phyloP scores from a whole-genome alignment of 371 early-diverging fungal species.

The Mortierella sp. region DNA sequence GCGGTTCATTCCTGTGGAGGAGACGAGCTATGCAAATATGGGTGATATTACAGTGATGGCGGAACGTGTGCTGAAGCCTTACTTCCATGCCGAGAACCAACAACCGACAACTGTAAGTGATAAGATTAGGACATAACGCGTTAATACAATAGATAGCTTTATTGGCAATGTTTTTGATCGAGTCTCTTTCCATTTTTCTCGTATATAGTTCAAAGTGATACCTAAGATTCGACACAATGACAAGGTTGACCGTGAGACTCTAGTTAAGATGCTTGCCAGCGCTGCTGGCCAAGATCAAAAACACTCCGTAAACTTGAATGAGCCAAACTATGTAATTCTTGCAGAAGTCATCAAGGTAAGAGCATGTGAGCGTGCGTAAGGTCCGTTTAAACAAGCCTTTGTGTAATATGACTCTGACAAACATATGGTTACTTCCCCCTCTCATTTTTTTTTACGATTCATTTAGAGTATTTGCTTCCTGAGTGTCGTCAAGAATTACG shows the following conservation, averaged over 20 bases:
- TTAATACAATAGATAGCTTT: not conserved
- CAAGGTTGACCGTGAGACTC: conserved; percentile 66
- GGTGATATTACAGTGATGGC: conserved; percentile 69
- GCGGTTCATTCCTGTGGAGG: conserved; percentile 73
- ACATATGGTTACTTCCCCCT: not conserved
- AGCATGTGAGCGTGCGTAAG: no score
- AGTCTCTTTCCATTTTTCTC: not conserved
- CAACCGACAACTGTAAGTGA: conserved; percentile 56
- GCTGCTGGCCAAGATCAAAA: conserved; percentile 61
- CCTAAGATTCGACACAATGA: conserved; percentile 75
- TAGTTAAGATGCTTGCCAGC: conserved; percentile 68
- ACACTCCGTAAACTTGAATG: conserved; percentile 74
- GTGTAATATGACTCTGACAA: not conserved
- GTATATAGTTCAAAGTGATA: conserved; percentile 73
- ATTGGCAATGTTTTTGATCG: not conserved
- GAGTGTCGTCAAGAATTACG: conserved; percentile 76
- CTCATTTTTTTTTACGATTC: not conserved
- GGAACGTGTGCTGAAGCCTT: conserved; percentile 63
- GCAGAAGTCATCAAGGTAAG: conserved; percentile 79
- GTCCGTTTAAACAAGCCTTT: no score
- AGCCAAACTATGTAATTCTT: conserved; percentile 73
- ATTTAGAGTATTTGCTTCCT: conserved; percentile 78
- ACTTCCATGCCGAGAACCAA: conserved; percentile 66
- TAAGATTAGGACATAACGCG: not conserved
- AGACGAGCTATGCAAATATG: conserved; percentile 70